Base-by-base conservation (phyloP, 257 asterid species). In the Leptodermis oblonga region DNA sequence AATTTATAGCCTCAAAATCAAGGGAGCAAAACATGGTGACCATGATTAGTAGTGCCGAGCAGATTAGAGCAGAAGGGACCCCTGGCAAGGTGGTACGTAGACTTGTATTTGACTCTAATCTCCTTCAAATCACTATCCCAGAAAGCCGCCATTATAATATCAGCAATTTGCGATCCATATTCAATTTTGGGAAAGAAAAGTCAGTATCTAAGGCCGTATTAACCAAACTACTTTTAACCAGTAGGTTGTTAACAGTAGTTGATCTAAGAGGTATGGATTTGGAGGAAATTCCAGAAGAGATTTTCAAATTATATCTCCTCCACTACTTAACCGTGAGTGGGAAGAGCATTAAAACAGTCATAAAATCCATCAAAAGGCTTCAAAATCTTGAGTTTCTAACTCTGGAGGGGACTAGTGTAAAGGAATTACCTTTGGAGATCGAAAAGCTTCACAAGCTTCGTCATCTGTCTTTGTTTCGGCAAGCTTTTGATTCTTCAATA, bases 281-380 rank as follows among this genome's bases (percentile, higher is more conserved):
- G 17, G 68, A 72, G 14, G 62, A n/a, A 4, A 70, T 77, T 31
- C 78, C 82, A 31, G 3, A 34, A 10, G 71, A 68, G 31, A 72
- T 78, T 53, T 81, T 69, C 71, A 73, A 69, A 3, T 23, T 76
- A 23, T 63, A 62, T 52, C 77, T 62, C 33, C 81, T 82, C 62
- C 73, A 42, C 59, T 26, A 37, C 55, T 55, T 81, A 0, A 1
- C 45, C 52, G 25, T 81, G 0, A 54, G 63, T 2, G 13, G 28
- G n/a, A 70, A 80, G 13, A 62, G 49, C 1, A 63, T 78, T 1
- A 14, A 25, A 30, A 26, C 48, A 12, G 41, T 78, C 69, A 73
- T 73, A n/a, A 72, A 23, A 23, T 20, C 74, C 12, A 68, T 79
- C 1, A 14, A 23, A 30, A 17, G 73, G 13, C 80, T 79, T 60